phyloP scores from a whole-genome alignment of 2,329 filamentous ascomycete species.

The Fusarium sambucinum region DNA sequence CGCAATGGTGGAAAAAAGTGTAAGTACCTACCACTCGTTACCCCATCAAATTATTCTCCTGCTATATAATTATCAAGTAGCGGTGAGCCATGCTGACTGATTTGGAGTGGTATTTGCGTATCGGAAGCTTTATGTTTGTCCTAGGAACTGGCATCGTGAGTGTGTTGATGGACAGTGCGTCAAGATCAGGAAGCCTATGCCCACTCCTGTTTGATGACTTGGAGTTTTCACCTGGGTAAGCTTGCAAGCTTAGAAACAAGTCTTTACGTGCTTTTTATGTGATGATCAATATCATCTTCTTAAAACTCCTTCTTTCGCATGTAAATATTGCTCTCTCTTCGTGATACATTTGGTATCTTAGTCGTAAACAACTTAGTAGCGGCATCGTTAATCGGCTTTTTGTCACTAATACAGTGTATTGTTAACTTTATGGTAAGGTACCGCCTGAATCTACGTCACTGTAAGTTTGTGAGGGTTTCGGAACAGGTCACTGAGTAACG shows the following conservation, averaged over 20 bases:
- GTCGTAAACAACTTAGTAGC: not conserved
- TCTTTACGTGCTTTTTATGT: fast-evolving
- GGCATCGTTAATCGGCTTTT: not conserved
- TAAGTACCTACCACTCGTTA: not conserved
- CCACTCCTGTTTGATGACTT: not conserved
- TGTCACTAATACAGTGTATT: not conserved
- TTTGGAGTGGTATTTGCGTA: not conserved
- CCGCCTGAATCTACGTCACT: not conserved
- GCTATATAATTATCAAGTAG: fast-evolving
- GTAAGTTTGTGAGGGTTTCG: not conserved
- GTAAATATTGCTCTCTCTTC: not conserved
- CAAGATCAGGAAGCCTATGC: not conserved
- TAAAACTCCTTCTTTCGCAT: not conserved
- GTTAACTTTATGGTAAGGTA: not conserved
- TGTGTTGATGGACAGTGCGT: not conserved
- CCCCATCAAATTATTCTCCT: not conserved
- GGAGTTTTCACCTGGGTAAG: fast-evolving
- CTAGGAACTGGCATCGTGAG: not conserved
- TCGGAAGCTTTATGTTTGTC: not conserved
- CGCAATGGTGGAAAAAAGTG: not conserved
- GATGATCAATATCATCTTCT: not conserved
- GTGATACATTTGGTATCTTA: fast-evolving
- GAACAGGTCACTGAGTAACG: not conserved
- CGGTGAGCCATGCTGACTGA: not conserved
- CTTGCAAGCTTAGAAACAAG: not conserved